Evolutionary conservation across 208 protist genomes (phyloP).

Genomic region (Jaenimonas drosophilae): DNA sequence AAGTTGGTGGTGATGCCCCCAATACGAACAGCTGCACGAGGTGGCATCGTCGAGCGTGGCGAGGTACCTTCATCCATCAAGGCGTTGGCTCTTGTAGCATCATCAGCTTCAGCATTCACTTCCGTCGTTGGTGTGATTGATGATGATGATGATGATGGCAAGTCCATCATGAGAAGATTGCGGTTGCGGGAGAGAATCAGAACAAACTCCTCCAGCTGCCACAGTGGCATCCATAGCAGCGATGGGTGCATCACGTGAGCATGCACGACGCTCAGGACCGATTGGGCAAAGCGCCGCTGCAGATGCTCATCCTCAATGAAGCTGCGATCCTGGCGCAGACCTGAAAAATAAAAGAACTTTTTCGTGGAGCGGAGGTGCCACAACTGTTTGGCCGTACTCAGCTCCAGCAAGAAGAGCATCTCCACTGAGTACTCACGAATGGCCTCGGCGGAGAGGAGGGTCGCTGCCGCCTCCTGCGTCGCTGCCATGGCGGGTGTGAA

Average conservation of each 20-base stretch:
- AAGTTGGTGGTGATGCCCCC: conserved; percentile 8
- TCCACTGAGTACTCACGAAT: conserved; percentile 39
- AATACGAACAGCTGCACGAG: conserved; percentile 1
- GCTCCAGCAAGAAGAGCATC: conserved; percentile 43
- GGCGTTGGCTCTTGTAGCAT: not conserved
- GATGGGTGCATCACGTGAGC: conserved; percentile 50
- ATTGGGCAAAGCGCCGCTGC: conserved; percentile 33
- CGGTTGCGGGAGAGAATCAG: conserved; percentile 31
- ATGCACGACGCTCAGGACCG: conserved; percentile 46
- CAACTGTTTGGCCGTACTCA: conserved; percentile 66
- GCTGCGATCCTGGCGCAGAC: conserved; percentile 8
- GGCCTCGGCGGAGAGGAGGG: conserved; percentile 2
- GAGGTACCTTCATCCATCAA: not conserved
- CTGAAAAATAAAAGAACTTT: conserved; percentile 39
- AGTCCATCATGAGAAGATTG: conserved; percentile 7
- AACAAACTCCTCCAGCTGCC: conserved; percentile 59
- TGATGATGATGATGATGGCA: conserved; percentile 1
- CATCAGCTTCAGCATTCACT: not conserved
- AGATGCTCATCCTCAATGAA: conserved; percentile 13
- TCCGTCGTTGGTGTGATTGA: not conserved
- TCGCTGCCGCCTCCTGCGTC: conserved; percentile 3
- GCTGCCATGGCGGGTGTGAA: not conserved
- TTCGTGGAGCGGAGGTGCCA: conserved; percentile 33
- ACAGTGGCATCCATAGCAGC: conserved; percentile 76
- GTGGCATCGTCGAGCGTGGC: not conserved